A percentile compares a stretch with the other conserved stretches of the same genome.
These are phyloP conservation scores for Trypanosoma grayi DNA, from an alignment of 208 protist species.

Conservation along the genomic window DNA sequence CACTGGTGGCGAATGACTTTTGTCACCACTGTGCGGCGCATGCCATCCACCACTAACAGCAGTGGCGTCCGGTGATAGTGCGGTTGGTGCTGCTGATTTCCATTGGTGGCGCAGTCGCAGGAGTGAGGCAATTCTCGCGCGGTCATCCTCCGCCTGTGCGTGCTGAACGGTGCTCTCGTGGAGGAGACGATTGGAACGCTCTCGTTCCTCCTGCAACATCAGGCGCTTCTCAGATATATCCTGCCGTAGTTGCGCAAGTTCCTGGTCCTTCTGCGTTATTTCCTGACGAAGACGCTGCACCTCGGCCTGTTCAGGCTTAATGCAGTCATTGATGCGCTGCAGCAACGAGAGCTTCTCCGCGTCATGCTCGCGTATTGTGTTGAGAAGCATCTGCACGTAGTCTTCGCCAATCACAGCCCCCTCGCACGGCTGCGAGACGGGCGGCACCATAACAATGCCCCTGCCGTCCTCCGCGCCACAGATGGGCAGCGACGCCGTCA, in stretches of 20 bases:
- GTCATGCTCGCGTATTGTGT: constrained; percentile 27
- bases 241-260: constrained; percentile 27
- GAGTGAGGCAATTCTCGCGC: constrained; percentile 34
- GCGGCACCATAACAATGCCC: not conserved
- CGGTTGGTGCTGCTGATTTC: constrained; percentile 22
- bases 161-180: constrained; percentile 62
- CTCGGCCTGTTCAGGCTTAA: constrained; percentile 26
- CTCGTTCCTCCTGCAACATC: constrained; percentile 67
- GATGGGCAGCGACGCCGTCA: not conserved
- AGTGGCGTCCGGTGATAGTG: constrained; percentile 3
- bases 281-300: constrained; percentile 19
- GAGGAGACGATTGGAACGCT: constrained; percentile 53
- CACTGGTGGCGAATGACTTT: not conserved
- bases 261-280: not conserved
- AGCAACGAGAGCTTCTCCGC: constrained; percentile 31
- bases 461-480: not conserved
- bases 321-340: constrained; percentile 14
- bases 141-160: constrained; percentile 38
- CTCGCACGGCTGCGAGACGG: not conserved
- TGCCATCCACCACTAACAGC: not conserved
- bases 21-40: constrained; percentile 3
- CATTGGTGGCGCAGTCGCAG: constrained; percentile 30
- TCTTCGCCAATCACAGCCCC: constrained; percentile 15
- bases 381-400: constrained; percentile 29
- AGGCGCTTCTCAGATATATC: constrained; percentile 36